These are phyloP conservation scores for Fraxinus platypoda DNA, from an alignment of 305 asterid genomes.

Conservation along the genomic window DNA sequence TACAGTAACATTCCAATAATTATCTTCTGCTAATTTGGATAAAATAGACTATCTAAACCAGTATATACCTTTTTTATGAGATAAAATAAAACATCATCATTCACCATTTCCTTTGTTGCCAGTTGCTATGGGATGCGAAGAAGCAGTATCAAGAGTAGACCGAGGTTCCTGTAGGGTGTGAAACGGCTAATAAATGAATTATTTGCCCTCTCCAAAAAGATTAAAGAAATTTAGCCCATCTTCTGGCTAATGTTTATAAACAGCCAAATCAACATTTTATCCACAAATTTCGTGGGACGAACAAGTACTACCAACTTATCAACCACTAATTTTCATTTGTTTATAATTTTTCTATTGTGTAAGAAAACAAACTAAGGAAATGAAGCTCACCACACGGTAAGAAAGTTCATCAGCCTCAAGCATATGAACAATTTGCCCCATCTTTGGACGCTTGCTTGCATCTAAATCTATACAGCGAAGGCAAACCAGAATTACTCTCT, in stretches of 20 bases:
- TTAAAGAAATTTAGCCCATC: not conserved
- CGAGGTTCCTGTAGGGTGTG: conserved; percentile 63
- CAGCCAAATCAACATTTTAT: not conserved
- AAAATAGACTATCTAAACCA: conserved; percentile 16
- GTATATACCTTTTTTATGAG: conserved; percentile 21
- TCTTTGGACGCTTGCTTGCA: conserved; percentile 92
- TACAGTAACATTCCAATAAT: not conserved
- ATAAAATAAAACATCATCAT: conserved; percentile 33
- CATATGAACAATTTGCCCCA: conserved; percentile 97
- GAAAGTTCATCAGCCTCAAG: conserved; percentile 95
- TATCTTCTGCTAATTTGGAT: not conserved
- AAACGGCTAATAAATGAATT: conserved; percentile 2
- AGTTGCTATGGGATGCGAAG: conserved; percentile 38
- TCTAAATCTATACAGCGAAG: conserved; percentile 89
- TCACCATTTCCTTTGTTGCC: conserved; percentile 39
- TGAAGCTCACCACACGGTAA: conserved; percentile 58
- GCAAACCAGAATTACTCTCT: conserved; percentile 72
- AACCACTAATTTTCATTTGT: too few species aligned
- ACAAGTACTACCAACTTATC: not conserved
- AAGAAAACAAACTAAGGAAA: not conserved
- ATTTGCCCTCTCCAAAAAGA: not conserved
- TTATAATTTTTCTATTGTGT: not conserved
- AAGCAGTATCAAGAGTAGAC: conserved; percentile 45
- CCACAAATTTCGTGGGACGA: not conserved
- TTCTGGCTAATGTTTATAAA: too few species aligned